These are phyloP conservation scores for Gaertneriomyces semiglobifer DNA, from an alignment of 192 early-diverging fungal species.

Conservation along the genomic window DNA sequence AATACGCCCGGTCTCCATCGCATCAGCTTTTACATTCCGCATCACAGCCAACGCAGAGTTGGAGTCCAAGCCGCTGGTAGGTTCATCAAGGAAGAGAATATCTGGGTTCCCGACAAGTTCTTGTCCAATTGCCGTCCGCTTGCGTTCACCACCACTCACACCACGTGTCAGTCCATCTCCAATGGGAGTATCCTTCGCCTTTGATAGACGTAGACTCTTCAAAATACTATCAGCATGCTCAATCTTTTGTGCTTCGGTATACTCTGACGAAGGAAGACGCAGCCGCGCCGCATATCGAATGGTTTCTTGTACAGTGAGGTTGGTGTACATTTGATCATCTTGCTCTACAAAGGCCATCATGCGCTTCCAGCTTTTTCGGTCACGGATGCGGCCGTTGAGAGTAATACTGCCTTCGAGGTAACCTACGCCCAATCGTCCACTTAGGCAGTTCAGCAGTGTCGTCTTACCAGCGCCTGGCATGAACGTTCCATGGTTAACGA, in stretches of 20 bases:
- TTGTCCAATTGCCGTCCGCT: slow-evolving; percentile 70
- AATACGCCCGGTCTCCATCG: slow-evolving; percentile 57
- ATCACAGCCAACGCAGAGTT: slow-evolving; percentile 64
- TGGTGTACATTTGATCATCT: slow-evolving; percentile 46
- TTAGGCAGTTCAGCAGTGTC: slow-evolving; percentile 20
- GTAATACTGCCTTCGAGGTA: slow-evolving; percentile 67
- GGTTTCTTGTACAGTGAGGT: slow-evolving; percentile 43
- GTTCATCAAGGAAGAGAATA: slow-evolving; percentile 85
- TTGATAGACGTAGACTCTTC: slow-evolving; percentile 33
- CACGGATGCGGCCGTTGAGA: slow-evolving; percentile 67
- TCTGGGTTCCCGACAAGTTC: slow-evolving; percentile 81
- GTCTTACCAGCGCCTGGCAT: background rate
- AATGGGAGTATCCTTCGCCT: slow-evolving; percentile 42
- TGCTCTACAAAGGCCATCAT: slow-evolving; percentile 47
- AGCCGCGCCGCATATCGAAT: slow-evolving; percentile 38
- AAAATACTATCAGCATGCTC: slow-evolving; percentile 34
- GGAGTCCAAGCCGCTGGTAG: slow-evolving; percentile 66
- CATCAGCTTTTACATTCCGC: slow-evolving; percentile 61
- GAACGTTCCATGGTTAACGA: background rate
- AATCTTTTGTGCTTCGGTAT: slow-evolving; percentile 23
- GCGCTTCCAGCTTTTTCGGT: slow-evolving; percentile 22
- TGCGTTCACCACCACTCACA: slow-evolving; percentile 65
- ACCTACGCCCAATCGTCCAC: slow-evolving; percentile 61
- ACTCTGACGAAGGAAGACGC: slow-evolving; percentile 28
- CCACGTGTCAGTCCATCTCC: slow-evolving; percentile 56